A percentile compares a stretch with the other conserved stretches of the same genome.
phyloP scores from a whole-genome alignment of 2,329 filamentous ascomycete genomes.

The Capronia epimyces region DNA sequence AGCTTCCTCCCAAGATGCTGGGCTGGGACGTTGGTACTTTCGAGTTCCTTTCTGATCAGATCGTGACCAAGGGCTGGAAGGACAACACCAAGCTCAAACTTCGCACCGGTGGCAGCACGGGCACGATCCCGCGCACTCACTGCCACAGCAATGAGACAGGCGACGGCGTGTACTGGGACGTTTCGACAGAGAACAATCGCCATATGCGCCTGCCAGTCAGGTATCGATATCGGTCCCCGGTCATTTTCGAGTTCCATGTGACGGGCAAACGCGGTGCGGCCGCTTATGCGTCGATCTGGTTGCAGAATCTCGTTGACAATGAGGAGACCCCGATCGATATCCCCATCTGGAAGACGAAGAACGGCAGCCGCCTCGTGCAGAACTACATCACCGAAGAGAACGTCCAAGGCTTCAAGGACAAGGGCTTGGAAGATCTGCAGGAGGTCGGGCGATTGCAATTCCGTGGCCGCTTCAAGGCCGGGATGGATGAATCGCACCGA shows the following conservation, averaged over 20 bases:
- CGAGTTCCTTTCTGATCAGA: conserved; percentile 68
- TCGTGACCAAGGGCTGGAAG: conserved; percentile 57
- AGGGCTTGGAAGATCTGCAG: conserved; percentile 68
- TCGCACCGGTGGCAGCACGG: conserved; percentile 77
- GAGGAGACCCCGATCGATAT: conserved; percentile 72
- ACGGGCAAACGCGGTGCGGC: conserved; percentile 64
- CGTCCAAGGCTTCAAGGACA: conserved; percentile 54
- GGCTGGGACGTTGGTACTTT: conserved; percentile 97
- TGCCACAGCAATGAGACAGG: conserved; percentile 58
- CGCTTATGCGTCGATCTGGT: conserved; percentile 76
- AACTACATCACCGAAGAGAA: conserved; percentile 87
- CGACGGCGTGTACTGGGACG: conserved; percentile 57
- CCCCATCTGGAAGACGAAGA: conserved; percentile 83
- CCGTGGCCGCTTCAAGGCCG: conserved; percentile 75
- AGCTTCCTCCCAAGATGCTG: conserved; percentile 74
- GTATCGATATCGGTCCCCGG: conserved; percentile 79
- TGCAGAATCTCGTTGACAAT: conserved; percentile 76
- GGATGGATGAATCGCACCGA: conserved; percentile 80
- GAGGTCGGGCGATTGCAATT: conserved; percentile 80
- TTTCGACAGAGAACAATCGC: conserved; percentile 47
- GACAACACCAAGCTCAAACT: conserved; percentile 63
- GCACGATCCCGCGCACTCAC: conserved; percentile 58
- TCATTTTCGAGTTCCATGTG: conserved; percentile 80
- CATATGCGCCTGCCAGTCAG: conserved; percentile 77
- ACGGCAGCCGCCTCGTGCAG: conserved; percentile 70